Evolutionary conservation across 2,329 filamentous ascomycete species (phyloP), one percentile per base, ranked within the genome.

Genomic region (Talaromyces marneffei): DNA sequence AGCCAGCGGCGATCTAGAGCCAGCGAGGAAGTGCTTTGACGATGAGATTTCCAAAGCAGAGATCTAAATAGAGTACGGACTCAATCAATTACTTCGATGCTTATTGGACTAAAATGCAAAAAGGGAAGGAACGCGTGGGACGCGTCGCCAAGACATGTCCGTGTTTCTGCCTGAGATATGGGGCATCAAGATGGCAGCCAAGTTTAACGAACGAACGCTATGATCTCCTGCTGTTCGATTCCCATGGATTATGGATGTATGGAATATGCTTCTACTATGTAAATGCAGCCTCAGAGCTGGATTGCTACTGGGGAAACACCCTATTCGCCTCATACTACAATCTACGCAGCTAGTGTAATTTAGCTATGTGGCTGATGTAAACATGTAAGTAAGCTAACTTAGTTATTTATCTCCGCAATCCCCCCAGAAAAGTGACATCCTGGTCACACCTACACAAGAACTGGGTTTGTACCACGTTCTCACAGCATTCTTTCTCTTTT

Each of bases 81-180:
- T 4, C 8, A 8, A 7, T 4, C 8, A 8, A 7, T 37, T 44
- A 12, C 18, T 46, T 25, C 12, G n/a, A 53, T n/a, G 50, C n/a
- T 31, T 8, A 33, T 53, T 55, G 33, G 33, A 33, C 14, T n/a
- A n/a, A n/a, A 7, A 33, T n/a, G 29, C 35, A 18, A 40, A 40
- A 55, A 52, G 25, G 46, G 33, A 46, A 58, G 27, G 57, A 53
- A 59, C 57, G 57, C 57, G 57, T 59, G 57, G 57, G 57, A 59
- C 57, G 57, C 57, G 57, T 25, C 46, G 57, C 57, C 57, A 59
- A 59, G 57, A 53, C 35, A 37, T 46, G 27, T 14, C 40, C 37
- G 40, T 29, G 29, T 39, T 12, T 29, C 2, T 40, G 57, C 57
- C 57, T 59, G 46, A 33, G 33, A 39, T 20, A 35, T 44, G 46